Percentiles rank a stretch among this genome's conserved stretches.
Conservation (phyloP, 305 asterid species). For the Plantago coronopus region DNA sequence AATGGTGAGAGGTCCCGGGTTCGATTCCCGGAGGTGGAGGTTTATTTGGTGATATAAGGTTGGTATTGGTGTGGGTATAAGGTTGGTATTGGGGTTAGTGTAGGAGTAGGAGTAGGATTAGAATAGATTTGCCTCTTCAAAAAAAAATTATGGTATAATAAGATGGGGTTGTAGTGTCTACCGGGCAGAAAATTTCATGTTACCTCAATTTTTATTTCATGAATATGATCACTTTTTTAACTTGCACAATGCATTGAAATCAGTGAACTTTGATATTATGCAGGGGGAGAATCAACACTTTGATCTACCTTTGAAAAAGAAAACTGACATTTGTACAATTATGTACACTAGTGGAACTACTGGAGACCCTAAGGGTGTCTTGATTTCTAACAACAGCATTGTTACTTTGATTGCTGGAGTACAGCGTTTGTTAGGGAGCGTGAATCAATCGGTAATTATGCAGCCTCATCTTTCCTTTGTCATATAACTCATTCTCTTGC, state of each 20-base stretch:
- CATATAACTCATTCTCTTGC: constrained; percentile 8
- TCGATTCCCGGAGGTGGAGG: too few species aligned
- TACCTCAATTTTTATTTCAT: constrained; percentile 11
- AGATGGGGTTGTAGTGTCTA: neutral
- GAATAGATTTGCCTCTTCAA: too few species aligned
- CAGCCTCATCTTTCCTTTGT: constrained; percentile 12
- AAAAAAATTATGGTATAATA: constrained; percentile 1
- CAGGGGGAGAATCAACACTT: constrained; percentile 67
- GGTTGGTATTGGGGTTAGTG: too few species aligned
- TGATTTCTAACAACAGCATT: constrained; percentile 82
- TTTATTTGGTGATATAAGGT: too few species aligned
- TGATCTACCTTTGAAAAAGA: constrained; percentile 79
- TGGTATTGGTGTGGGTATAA: too few species aligned
- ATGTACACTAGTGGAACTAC: constrained; percentile 98
- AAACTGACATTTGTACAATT: constrained; percentile 80
- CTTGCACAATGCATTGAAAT: constrained; percentile 11
- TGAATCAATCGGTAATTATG: constrained; percentile 59
- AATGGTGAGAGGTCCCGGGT: too few species aligned
- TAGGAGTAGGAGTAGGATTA: too few species aligned
- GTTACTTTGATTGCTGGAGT: constrained; percentile 83
- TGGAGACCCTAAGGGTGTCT: constrained; percentile 96
- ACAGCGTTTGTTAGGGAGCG: constrained; percentile 51
- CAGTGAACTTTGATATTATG: constrained; percentile 32
- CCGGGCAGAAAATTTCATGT: neutral
- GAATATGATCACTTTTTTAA: constrained; percentile 21